Percentiles rank a stretch among this genome's conserved stretches.
phyloP scores from a whole-genome alignment of 2,329 filamentous ascomycete genomes.

The Aspergillus texensis region DNA sequence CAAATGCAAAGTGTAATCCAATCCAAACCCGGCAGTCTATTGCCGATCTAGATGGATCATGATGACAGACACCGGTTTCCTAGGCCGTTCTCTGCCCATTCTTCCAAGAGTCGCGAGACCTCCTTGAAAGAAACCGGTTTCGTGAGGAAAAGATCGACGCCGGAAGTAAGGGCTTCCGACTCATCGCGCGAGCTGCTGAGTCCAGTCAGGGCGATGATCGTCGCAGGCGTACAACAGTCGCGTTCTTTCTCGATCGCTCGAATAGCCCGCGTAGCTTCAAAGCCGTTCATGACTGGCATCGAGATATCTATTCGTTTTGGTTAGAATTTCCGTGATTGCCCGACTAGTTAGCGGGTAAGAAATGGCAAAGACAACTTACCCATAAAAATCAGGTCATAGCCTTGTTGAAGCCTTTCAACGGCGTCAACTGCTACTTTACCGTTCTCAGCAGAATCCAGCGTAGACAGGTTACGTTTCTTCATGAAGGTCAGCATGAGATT shows the following conservation, averaged over 20 bases:
- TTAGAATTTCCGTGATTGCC: neutral
- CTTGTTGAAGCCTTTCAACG: slow-evolving; percentile 33
- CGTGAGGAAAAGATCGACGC: slow-evolving; percentile 51
- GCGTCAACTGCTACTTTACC: slow-evolving; percentile 48
- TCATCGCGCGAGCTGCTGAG: slow-evolving; percentile 48
- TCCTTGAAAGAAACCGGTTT: slow-evolving; percentile 51
- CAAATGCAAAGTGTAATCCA: slow-evolving; percentile 18
- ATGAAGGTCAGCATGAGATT: slow-evolving; percentile 48
- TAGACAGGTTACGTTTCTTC: slow-evolving; percentile 39
- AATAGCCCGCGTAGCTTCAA: slow-evolving; percentile 51
- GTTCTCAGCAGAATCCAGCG: slow-evolving; percentile 44
- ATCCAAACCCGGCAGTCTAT: neutral
- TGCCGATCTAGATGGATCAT: neutral
- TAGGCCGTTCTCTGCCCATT: slow-evolving; percentile 30
- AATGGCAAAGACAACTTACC: slow-evolving; percentile 20
- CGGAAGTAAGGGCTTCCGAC: slow-evolving; percentile 45
- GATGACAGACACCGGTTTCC: neutral
- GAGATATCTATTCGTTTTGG: slow-evolving; percentile 41
- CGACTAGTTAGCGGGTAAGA: too few relatives aligned
- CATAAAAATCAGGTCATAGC: slow-evolving; percentile 52
- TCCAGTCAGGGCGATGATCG: slow-evolving; percentile 51
- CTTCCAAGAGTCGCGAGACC: slow-evolving; percentile 42
- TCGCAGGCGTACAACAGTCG: slow-evolving; percentile 33
- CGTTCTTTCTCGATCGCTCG: slow-evolving; percentile 43
- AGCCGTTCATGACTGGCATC: slow-evolving; percentile 54